Base-by-base conservation (phyloP, 208 protist genomes). In the Acanthamoeba culbertsoni region DNA sequence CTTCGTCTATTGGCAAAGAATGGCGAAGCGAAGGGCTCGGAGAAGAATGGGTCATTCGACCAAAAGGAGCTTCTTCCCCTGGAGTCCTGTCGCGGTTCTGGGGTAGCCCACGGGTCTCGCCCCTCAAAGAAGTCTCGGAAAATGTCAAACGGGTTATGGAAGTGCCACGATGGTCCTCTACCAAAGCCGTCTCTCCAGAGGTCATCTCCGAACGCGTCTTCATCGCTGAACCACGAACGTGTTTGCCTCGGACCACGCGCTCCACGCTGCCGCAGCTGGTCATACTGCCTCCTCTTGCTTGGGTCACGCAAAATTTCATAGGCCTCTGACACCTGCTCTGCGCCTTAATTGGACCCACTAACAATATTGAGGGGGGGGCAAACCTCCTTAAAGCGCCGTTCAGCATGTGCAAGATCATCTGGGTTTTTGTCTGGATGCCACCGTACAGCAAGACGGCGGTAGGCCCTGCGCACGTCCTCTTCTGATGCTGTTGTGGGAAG, bases 351-450 rank as follows among this genome's bases (percentile, higher is more conserved):
- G n/a, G n/a, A n/a, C n/a, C n/a, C n/a, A n/a, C n/a, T n/a, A n/a
- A n/a, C n/a, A n/a, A n/a, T n/a, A 40, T 75, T n/a, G 35, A 31
- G 51, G 23, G 51, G 51, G 23, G 23, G 51, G 23, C 14, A 59
- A 23, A 97, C 62, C 75, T 96, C 94, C 73, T 95, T 96, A 51
- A 97, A 97, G 31, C 26, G 43, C 28, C 94, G 92, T 26, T 82
- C 79, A 28, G 95, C 31, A 8, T 79, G 77, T 26, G 84, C 26
- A 31, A 94, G 90, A 31, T 94, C 68, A 35, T 68, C 86, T 57
- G 91, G 26, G 28, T 31, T 63, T n/a, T 96, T 95, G 73, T 96
- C 95, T 20, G 95, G 95, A 53, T 96, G 95, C 40, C 73, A 91
- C 26, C 43, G 68, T 1, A 95, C 14, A 0, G 94, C 79, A 2